These are phyloP conservation scores for Nematocida displodere DNA, from an alignment of 371 early-diverging fungal species.

Conservation along the genomic window DNA sequence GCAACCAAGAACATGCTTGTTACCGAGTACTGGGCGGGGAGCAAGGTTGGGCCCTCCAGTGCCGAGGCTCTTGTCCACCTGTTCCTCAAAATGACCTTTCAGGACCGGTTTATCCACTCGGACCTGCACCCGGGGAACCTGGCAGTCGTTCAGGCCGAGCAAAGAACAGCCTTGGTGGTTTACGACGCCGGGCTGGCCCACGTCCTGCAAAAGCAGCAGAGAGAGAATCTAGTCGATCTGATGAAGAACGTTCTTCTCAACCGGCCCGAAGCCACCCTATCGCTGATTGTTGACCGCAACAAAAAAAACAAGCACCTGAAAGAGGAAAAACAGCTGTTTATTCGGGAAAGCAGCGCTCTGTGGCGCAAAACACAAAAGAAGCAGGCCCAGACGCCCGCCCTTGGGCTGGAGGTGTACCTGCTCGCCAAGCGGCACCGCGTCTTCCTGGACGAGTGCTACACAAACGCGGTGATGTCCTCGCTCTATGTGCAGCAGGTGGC, in stretches of 20 bases:
- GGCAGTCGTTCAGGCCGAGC: not conserved
- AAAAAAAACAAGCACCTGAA: not conserved
- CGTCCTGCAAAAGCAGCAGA: not conserved
- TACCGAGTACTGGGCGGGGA: slow-evolving; percentile 22
- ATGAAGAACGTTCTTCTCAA: slow-evolving; percentile 2
- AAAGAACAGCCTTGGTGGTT: not conserved
- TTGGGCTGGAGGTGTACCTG: not conserved
- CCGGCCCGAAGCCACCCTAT: not conserved
- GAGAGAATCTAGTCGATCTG: slow-evolving; percentile 27
- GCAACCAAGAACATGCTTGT: slow-evolving; percentile 40
- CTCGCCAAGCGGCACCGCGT: slow-evolving; percentile 13
- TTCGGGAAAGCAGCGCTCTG: not conserved
- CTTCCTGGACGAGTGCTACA: slow-evolving; percentile 38
- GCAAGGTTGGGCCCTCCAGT: slow-evolving; percentile 66
- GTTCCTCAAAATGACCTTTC: slow-evolving; percentile 69
- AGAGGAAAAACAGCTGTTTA: slow-evolving; percentile 16
- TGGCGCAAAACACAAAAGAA: not conserved
- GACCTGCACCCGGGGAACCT: slow-evolving; percentile 58
- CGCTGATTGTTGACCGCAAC: slow-evolving; percentile 23
- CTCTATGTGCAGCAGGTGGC: not conserved
- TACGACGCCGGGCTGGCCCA: slow-evolving; percentile 45
- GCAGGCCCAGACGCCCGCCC: not conserved
- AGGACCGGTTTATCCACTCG: slow-evolving; percentile 66
- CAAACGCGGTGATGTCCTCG: slow-evolving; percentile 28
- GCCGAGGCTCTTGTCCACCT: slow-evolving; percentile 48